Percentiles rank a stretch among this genome's conserved stretches.
Conservation (phyloP, 192 early-diverging fungal species). For the Gonapodya prolifera region DNA sequence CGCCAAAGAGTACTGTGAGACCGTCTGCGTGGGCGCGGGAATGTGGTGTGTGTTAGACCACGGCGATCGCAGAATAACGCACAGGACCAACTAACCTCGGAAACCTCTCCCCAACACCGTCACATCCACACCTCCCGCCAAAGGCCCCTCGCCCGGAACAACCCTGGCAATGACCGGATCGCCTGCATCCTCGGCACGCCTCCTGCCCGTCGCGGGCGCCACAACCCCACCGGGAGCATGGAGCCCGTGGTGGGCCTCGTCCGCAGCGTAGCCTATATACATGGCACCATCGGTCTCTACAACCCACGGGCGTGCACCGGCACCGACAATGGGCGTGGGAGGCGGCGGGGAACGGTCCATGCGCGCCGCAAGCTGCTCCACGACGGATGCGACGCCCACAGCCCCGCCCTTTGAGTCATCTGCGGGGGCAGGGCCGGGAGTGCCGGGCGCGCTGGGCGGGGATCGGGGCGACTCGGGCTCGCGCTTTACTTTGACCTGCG, state of each 20-base stretch:
- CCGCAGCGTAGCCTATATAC: neutral
- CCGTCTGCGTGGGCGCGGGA: slow-evolving; percentile 21
- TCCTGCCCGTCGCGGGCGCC: neutral
- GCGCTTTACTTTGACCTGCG: no score
- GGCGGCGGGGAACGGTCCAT: no score
- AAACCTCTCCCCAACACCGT: slow-evolving; percentile 75
- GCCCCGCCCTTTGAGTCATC: no score
- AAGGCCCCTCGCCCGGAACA: slow-evolving; percentile 72
- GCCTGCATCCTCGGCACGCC: neutral
- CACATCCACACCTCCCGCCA: slow-evolving; percentile 73
- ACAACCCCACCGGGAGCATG: neutral
- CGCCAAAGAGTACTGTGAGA: slow-evolving; percentile 68
- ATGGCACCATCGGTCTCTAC: slow-evolving; percentile 9
- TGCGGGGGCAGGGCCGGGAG: no score
- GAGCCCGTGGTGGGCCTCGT: neutral
- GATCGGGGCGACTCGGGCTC: no score
- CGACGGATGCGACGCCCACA: no score
- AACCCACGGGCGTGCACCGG: slow-evolving; percentile 7
- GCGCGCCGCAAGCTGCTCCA: no score
- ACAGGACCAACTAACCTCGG: slow-evolving; percentile 17
- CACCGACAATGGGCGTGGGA: neutral
- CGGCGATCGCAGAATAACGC: neutral
- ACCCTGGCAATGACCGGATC: slow-evolving; percentile 45
- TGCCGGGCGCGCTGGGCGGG: no score
- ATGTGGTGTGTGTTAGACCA: neutral